These are phyloP conservation scores for Aquilaria malaccensis DNA, from an alignment of 345 rosid genomes.

Conservation along the genomic window DNA sequence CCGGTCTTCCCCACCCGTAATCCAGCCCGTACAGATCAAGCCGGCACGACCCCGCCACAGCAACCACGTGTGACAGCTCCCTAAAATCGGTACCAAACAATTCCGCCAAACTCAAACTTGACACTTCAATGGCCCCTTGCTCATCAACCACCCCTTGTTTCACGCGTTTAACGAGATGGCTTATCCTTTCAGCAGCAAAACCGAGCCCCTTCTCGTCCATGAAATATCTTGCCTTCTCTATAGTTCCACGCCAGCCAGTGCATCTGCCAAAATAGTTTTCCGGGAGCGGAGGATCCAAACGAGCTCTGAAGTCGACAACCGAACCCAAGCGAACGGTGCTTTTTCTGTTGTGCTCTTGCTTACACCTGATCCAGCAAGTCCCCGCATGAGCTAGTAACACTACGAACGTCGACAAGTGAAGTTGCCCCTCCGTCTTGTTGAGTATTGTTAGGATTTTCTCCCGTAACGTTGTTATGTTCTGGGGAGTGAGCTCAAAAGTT, in stretches of 20 bases:
- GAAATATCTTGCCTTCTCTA: conserved; percentile 9
- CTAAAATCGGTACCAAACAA: background rate
- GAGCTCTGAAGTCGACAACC: conserved; percentile 16
- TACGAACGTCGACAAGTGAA: conserved; percentile 26
- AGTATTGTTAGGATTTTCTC: conserved; percentile 10
- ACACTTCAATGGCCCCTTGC: background rate
- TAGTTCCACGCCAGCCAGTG: conserved; percentile 5
- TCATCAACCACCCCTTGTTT: conserved; percentile 7
- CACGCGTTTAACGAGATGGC: conserved; percentile 13
- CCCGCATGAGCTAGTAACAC: conserved; percentile 20
- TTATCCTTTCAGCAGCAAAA: conserved; percentile 10
- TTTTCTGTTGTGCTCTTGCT: conserved; percentile 6
- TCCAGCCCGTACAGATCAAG: conserved; percentile 20
- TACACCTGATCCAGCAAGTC: conserved; percentile 18
- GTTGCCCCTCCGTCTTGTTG: background rate
- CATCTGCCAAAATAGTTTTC: conserved; percentile 21
- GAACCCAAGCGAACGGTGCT: background rate
- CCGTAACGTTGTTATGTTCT: conserved; percentile 21
- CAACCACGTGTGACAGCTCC: conserved; percentile 1
- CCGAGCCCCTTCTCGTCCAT: conserved; percentile 10
- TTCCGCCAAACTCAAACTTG: background rate
- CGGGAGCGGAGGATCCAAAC: conserved; percentile 13
- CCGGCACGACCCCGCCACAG: conserved; percentile 26
- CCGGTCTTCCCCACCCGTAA: conserved; percentile 30
- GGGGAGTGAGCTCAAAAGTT: conserved; percentile 23